Percentiles rank a stretch among this genome's conserved stretches.
Evolutionary conservation across 768 basidiomycete genomes (phyloP).

Genomic region (Hericium alpestre): DNA sequence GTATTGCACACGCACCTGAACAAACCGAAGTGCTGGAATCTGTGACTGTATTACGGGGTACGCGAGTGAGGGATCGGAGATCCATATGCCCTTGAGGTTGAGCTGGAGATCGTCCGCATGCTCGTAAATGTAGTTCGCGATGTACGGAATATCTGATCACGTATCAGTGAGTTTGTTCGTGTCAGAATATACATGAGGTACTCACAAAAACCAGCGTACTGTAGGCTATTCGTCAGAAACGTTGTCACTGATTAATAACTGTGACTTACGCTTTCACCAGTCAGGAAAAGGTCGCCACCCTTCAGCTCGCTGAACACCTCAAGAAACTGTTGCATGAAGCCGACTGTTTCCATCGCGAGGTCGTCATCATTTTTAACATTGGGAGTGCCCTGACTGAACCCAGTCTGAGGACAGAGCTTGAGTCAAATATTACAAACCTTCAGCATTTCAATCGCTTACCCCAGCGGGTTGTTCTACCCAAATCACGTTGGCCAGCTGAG

Average conservation of each 20-base stretch:
- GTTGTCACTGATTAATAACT: not conserved
- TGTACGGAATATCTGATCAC: constrained; percentile 2
- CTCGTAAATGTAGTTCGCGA: constrained; percentile 56
- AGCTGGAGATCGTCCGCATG: constrained; percentile 40
- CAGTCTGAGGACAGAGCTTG: constrained; percentile 27
- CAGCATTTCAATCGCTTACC: constrained; percentile 8
- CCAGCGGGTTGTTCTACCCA: constrained; percentile 75
- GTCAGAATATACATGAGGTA: not conserved
- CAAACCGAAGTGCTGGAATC: constrained; percentile 62
- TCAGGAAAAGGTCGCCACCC: constrained; percentile 56
- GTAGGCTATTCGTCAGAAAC: not conserved
- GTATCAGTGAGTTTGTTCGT: constrained; percentile 15
- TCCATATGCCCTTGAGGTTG: constrained; percentile 60
- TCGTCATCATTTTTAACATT: constrained; percentile 47
- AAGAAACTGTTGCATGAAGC: constrained; percentile 62
- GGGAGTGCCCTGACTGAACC: constrained; percentile 59
- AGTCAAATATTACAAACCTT: not conserved
- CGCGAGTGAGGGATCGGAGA: constrained; percentile 46
- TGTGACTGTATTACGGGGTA: constrained; percentile 58
- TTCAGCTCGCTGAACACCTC: constrained; percentile 62
- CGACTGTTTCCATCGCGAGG: constrained; percentile 39
- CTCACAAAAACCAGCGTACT: constrained; percentile 26
- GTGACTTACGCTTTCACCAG: constrained; percentile 58
- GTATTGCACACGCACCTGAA: constrained; percentile 23
- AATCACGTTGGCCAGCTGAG: constrained; percentile 59